phyloP scores from a whole-genome alignment of 768 basidiomycete genomes.

The Serendipita sp. region DNA sequence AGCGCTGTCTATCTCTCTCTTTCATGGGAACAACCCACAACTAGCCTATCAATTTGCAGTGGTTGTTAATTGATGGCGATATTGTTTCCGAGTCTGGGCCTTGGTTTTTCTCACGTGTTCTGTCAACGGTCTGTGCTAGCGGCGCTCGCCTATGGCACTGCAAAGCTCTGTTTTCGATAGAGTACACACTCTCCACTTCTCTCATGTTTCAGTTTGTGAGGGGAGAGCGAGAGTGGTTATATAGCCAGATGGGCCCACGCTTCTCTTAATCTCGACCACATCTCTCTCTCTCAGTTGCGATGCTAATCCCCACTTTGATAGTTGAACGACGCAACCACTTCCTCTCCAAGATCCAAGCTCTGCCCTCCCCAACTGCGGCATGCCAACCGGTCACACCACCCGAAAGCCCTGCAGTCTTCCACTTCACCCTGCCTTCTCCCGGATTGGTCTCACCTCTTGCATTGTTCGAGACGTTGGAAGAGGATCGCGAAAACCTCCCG shows the following conservation, averaged over 20 bases:
- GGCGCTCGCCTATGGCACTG: not conserved
- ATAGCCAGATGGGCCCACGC: no score
- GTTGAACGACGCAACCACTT: constrained; percentile 62
- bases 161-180: not conserved
- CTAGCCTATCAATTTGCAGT: no score
- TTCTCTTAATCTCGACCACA: not conserved
- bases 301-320: constrained; percentile 16
- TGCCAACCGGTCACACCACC: constrained; percentile 47
- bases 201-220: not conserved
- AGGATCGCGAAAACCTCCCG: constrained; percentile 18
- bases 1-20: not conserved
- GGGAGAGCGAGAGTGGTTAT: no score
- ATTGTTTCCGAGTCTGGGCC: not conserved
- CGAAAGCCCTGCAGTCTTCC: constrained; percentile 53
- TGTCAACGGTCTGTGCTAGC: not conserved
- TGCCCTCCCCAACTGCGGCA: constrained; percentile 44
- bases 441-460: constrained; percentile 48
- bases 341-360: constrained; percentile 54
- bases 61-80: not conserved
- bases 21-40: no score
- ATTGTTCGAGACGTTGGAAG: constrained; percentile 34
- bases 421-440: constrained; percentile 52
- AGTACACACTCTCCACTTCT: no score
- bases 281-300: no score
- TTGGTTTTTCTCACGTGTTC: not conserved